A percentile compares a stretch with the other conserved stretches of the same genome.
Conservation (phyloP, 108 stramenopile species). For the Epithemia pelagica region DNA sequence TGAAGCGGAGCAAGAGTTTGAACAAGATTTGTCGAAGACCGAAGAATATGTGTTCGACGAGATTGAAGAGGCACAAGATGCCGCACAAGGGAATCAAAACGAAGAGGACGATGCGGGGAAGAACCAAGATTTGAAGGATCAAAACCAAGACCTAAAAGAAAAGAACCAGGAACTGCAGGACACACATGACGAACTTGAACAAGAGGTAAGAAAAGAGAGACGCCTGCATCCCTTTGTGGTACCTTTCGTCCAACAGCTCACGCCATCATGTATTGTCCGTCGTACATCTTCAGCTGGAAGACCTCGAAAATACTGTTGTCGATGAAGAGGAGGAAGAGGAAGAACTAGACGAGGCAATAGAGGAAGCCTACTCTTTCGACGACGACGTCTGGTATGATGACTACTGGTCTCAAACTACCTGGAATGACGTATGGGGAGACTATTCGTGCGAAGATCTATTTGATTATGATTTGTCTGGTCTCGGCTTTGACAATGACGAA, state of each 20-base stretch:
- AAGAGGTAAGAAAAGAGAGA: constrained; percentile 23
- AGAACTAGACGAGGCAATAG: constrained; percentile 20
- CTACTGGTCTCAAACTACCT: constrained; percentile 35
- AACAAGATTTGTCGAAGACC: too few species aligned
- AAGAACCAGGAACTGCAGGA: constrained; percentile 4
- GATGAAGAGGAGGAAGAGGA: constrained; percentile 19
- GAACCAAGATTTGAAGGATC: not conserved
- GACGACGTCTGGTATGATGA: constrained; percentile 32
- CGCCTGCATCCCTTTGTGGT: too few species aligned
- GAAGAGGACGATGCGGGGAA: not conserved
- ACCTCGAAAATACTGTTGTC: constrained; percentile 28
- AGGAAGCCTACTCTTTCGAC: constrained; percentile 22
- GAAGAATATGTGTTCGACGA: not conserved
- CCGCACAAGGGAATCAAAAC: not conserved
- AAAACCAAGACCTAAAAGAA: constrained; percentile 2
- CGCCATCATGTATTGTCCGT: not conserved
- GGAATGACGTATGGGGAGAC: constrained; percentile 45
- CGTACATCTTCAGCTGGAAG: constrained; percentile 6
- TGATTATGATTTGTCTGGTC: constrained; percentile 18
- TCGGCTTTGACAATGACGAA: constrained; percentile 6
- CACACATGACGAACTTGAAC: constrained; percentile 12
- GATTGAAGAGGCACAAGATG: too few species aligned
- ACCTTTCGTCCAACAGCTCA: not conserved
- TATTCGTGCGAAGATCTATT: constrained; percentile 42
- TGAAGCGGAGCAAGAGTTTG: too few species aligned